Evolutionary conservation across 805 yeast genomes (phyloP), one percentile per base, ranked within the genome.

Genomic region (Lachancea thermotolerans): DNA sequence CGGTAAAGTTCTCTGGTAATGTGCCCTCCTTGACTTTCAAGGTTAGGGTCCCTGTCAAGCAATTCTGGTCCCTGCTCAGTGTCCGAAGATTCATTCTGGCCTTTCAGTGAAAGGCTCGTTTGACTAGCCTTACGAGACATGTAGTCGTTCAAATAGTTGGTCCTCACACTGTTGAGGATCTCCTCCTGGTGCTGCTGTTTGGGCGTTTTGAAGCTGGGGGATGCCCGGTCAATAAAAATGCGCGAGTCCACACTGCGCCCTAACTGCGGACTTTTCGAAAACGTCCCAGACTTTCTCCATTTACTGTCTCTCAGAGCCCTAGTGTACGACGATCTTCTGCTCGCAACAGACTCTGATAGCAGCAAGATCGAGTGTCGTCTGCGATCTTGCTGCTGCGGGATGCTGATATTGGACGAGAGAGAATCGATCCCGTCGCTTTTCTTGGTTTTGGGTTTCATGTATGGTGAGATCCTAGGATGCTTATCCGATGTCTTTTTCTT

Each of bases 1-100:
- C 55, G 58, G 47, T 65, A 67, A 4, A 67, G 59, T 31, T 67
- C 71, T 50, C 70, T 52, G 4, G 68, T 54, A 4, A 67, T 65
- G 48, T 67, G 70, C 25, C 68, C 71, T 2, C 69, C 71, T 10
- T 58, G 58, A 15, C 59, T 52, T 6, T 46, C 46, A 14, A 58
- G 46, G 31, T 49, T 48, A 6, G 47, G 45, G 45, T 54, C 54
- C 38, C 47, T 25, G 35, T 49, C 46, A 7, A 46, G 48, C 17
- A 35, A 42, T 35, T 31, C 47, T 15, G 45, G 32, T 35, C 43
- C 46, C 15, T 41, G 10, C 14, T 46, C 47, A 4, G 42, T 33
- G 14, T 40, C 48, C 18, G 25, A 37, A 1, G 28, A 39, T 10
- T 42, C 46, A 27, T 33, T 17, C 9, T 14, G 34, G 7, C 28